These are phyloP conservation scores for Zarea fungicola DNA, from an alignment of 2,329 filamentous ascomycete species.

Conservation along the genomic window DNA sequence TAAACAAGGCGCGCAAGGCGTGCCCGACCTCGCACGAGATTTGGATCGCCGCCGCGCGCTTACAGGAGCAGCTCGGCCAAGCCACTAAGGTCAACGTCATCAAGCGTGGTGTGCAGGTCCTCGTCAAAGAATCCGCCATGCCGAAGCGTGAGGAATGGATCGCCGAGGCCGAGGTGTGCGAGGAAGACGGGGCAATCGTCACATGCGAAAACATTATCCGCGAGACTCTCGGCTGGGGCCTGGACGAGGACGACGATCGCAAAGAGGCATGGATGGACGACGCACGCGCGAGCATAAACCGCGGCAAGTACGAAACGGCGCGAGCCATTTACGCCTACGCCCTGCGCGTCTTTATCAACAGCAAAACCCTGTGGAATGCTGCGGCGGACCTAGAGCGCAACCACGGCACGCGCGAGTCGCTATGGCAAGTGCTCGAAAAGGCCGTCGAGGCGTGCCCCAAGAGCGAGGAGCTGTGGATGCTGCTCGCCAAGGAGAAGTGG, in stretches of 20 bases:
- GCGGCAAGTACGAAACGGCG: conserved; percentile 83
- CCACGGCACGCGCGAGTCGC: conserved; percentile 75
- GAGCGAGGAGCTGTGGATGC: conserved; percentile 90
- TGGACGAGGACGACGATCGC: conserved; percentile 94
- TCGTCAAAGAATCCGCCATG: conserved; percentile 92
- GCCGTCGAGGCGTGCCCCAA: conserved; percentile 90
- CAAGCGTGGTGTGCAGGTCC: conserved; percentile 83
- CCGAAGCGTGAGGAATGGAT: conserved; percentile 97
- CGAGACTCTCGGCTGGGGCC: conserved; percentile 85
- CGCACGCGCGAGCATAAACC: conserved; percentile 72
- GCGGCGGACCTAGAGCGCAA: conserved; percentile 88
- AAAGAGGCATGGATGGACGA: conserved; percentile 97
- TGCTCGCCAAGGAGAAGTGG: conserved; percentile 93
- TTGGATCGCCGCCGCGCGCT: conserved; percentile 88
- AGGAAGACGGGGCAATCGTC: conserved; percentile 80
- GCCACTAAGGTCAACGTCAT: conserved; percentile 82
- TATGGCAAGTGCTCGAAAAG: conserved; percentile 84
- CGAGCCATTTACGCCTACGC: conserved; percentile 91
- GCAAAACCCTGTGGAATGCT: conserved; percentile 82
- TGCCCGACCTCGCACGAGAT: conserved; percentile 91
- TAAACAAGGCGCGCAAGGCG: conserved; percentile 92
- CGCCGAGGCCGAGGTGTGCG: conserved; percentile 86
- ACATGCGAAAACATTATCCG: conserved; percentile 88
- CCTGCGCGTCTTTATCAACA: conserved; percentile 82
- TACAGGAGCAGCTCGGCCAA: conserved; percentile 84